These are phyloP conservation scores for Mitragyna speciosa DNA, from an alignment of 257 asterid species.

Conservation along the genomic window DNA sequence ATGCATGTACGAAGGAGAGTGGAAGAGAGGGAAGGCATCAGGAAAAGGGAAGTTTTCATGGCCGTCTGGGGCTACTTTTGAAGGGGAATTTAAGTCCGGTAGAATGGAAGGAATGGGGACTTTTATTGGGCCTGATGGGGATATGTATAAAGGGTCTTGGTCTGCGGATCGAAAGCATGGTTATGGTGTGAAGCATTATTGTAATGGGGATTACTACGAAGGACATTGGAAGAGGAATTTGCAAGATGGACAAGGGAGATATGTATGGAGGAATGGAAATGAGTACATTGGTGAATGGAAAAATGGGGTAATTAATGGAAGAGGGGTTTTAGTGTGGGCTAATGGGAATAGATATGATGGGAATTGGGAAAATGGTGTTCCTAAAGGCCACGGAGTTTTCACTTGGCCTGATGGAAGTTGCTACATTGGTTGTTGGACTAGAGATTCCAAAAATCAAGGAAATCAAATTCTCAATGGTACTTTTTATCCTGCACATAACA, in stretches of 20 bases:
- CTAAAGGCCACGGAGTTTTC: slow-evolving; percentile 83
- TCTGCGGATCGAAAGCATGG: slow-evolving; percentile 80
- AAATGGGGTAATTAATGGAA: slow-evolving; percentile 73
- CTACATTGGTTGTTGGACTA: slow-evolving; percentile 62
- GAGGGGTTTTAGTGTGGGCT: slow-evolving; percentile 78
- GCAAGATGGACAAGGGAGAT: slow-evolving; percentile 88
- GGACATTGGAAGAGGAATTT: slow-evolving; percentile 77
- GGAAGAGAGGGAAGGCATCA: slow-evolving; percentile 91
- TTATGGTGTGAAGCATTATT: slow-evolving; percentile 70
- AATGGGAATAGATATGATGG: slow-evolving; percentile 84
- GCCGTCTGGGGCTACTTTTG: slow-evolving; percentile 95
- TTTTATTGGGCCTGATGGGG: slow-evolving; percentile 79
- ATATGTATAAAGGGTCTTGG: slow-evolving; percentile 78
- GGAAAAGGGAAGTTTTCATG: slow-evolving; percentile 90
- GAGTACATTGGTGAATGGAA: slow-evolving; percentile 89
- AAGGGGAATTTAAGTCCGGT: slow-evolving; percentile 87
- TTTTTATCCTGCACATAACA: slow-evolving; percentile 59
- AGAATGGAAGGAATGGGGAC: slow-evolving; percentile 66
- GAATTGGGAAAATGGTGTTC: slow-evolving; percentile 77
- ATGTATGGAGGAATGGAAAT: slow-evolving; percentile 82
- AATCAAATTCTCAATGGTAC: slow-evolving; percentile 65
- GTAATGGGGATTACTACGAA: slow-evolving; percentile 81
- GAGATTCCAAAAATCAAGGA: slow-evolving; percentile 32
- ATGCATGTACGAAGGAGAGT: slow-evolving; percentile 94
- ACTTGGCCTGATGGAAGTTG: slow-evolving; percentile 77